Conservation (phyloP, 2,329 filamentous ascomycete species). For the Bipolaris zeicola region DNA sequence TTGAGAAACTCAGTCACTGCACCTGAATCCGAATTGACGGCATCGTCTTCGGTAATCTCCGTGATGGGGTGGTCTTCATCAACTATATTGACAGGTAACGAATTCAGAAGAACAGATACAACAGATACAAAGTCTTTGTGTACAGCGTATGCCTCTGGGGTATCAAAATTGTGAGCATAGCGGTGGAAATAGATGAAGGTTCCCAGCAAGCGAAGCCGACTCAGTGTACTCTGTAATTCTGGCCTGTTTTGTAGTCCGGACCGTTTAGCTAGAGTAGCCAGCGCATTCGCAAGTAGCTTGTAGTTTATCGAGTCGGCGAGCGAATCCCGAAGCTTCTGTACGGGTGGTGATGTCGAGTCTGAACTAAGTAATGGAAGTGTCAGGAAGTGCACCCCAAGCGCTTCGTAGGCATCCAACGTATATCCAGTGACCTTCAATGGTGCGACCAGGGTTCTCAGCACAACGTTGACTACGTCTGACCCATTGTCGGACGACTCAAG, state of each 20-base stretch:
- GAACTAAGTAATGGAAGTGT: constrained; percentile 45
- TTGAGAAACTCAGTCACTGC: constrained; percentile 60
- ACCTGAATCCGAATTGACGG: constrained; percentile 24
- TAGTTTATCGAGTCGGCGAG: constrained; percentile 59
- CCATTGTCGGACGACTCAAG: constrained; percentile 5
- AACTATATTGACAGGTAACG: constrained; percentile 61
- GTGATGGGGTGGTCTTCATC: constrained; percentile 51
- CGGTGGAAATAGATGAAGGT: constrained; percentile 65
- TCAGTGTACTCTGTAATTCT: constrained; percentile 44
- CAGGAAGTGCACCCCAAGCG: constrained; percentile 52
- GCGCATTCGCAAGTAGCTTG: constrained; percentile 49
- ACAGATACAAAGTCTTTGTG: constrained; percentile 62
- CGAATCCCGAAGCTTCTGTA: constrained; percentile 36
- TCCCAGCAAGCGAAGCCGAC: constrained; percentile 62
- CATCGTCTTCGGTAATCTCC: constrained; percentile 35
- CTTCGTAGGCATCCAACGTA: constrained; percentile 47
- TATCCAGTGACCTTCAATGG: constrained; percentile 45
- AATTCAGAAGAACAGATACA: constrained; percentile 62
- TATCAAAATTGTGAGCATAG: constrained; percentile 51
- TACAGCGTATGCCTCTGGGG: constrained; percentile 48
- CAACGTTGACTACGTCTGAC: constrained; percentile 13
- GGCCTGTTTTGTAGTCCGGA: constrained; percentile 33
- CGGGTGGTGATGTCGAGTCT: constrained; percentile 27
- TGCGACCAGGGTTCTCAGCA: constrained; percentile 32
- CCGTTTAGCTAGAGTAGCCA: constrained; percentile 38